These are phyloP conservation scores for Psilocybe mexicana DNA, from an alignment of 1,284 basidiomycete genomes.

Conservation along the genomic window DNA sequence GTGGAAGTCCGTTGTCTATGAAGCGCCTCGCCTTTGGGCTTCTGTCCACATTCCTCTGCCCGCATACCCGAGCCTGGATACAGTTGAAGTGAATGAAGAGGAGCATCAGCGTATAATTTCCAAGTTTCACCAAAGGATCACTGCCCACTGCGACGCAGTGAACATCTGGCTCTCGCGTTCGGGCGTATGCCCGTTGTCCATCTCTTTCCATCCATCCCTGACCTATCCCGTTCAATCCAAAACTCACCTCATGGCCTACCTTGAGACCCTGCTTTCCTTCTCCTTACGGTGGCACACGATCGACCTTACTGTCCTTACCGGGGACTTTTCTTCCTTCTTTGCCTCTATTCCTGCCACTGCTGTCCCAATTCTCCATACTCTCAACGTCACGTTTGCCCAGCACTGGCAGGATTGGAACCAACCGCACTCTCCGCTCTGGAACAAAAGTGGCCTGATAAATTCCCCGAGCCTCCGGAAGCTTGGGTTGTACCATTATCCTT, in stretches of 20 bases:
- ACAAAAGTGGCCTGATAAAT: background rate
- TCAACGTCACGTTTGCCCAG: background rate
- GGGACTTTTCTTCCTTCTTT: slow-evolving; percentile 1
- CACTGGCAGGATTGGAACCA: slow-evolving; percentile 1
- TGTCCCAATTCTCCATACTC: background rate
- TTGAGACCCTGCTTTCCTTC: background rate
- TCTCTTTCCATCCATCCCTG: slow-evolving; percentile 5
- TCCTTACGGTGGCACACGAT: background rate
- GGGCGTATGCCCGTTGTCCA: background rate
- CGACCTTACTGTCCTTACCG: slow-evolving; percentile 1
- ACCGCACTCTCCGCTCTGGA: background rate
- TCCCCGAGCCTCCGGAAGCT: background rate
- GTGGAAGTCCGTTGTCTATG: slow-evolving; percentile 17
- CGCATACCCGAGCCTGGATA: background rate
- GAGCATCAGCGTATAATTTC: background rate
- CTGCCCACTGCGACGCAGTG: background rate
- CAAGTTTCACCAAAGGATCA: background rate
- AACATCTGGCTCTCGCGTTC: slow-evolving; percentile 2
- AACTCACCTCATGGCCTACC: background rate
- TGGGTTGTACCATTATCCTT: background rate
- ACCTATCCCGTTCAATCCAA: background rate
- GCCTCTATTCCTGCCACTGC: background rate
- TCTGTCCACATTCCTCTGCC: slow-evolving; percentile 8
- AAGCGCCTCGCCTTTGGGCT: slow-evolving; percentile 9
- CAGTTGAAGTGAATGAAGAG: background rate